Conservation (phyloP, 768 basidiomycete genomes). For the Boletus eberwhitei region DNA sequence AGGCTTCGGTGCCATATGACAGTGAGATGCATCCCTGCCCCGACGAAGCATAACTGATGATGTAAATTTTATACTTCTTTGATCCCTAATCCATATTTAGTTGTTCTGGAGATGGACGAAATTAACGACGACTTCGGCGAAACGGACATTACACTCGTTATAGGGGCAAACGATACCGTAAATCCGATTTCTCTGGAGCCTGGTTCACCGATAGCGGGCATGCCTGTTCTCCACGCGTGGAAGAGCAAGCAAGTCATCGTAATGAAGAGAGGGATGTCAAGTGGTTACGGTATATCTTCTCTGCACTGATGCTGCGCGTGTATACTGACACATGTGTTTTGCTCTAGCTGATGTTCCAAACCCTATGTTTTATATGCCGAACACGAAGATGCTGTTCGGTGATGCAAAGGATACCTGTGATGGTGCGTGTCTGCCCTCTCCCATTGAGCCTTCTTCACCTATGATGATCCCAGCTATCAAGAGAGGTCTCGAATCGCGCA, state of each 20-base stretch:
- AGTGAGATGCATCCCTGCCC: slow-evolving; percentile 43
- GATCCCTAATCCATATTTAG: slow-evolving; percentile 34
- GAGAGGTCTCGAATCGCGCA: slow-evolving; percentile 47
- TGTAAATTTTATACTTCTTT: background rate
- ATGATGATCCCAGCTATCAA: slow-evolving; percentile 47
- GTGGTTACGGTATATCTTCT: slow-evolving; percentile 67
- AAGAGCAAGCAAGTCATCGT: slow-evolving; percentile 91
- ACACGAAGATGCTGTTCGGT: slow-evolving; percentile 88
- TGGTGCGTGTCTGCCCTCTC: slow-evolving; percentile 40
- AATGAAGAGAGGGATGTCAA: slow-evolving; percentile 89
- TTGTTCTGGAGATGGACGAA: slow-evolving; percentile 91
- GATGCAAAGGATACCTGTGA: slow-evolving; percentile 91
- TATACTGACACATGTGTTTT: background rate
- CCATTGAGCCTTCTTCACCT: background rate
- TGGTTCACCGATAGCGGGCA: slow-evolving; percentile 85
- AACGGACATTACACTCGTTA: slow-evolving; percentile 87
- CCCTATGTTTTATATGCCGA: slow-evolving; percentile 91
- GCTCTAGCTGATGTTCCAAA: slow-evolving; percentile 81
- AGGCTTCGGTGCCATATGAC: slow-evolving; percentile 88
- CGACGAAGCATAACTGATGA: background rate
- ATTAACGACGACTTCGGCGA: slow-evolving; percentile 90
- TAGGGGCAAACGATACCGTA: slow-evolving; percentile 90
- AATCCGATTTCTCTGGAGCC: slow-evolving; percentile 87
- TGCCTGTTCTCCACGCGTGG: slow-evolving; percentile 92
- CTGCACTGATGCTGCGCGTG: background rate